phyloP scores from a whole-genome alignment of 176 grass and related monocot species.

The Coix lacrymajobi region DNA sequence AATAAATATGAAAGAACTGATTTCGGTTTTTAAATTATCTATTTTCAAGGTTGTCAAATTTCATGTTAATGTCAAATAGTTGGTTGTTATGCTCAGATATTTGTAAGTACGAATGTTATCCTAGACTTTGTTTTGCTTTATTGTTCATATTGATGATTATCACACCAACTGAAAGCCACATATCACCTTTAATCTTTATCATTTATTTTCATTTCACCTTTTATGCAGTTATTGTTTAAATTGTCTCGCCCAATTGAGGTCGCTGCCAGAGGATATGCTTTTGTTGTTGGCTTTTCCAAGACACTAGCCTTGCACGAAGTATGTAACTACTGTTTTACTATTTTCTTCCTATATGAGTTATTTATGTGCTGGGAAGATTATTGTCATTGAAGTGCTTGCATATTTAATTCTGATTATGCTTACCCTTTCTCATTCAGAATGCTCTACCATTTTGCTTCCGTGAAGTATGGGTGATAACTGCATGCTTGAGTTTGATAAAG shows the following conservation, averaged over 20 bases:
- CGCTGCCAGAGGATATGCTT: conserved; percentile 84
- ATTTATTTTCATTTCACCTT: conserved; percentile 19
- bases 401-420: conserved; percentile 13
- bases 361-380: conserved; percentile 27
- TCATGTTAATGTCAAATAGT: neutral
- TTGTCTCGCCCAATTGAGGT: conserved; percentile 75
- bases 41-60: neutral
- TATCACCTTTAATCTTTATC: conserved; percentile 9
- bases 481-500: conserved; percentile 78
- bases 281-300: conserved; percentile 92
- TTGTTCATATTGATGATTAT: neutral
- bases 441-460: conserved; percentile 90
- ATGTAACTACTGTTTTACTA: conserved; percentile 30
- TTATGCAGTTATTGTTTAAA: conserved; percentile 91
- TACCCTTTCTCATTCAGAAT: conserved; percentile 53
- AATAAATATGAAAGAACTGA: neutral
- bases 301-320: conserved; percentile 84
- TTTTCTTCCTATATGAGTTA: conserved; percentile 11
- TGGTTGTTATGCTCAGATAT: conserved; percentile 12
- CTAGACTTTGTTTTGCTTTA: neutral
- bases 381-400: conserved; percentile 13
- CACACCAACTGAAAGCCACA: neutral
- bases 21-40: neutral
- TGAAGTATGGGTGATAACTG: conserved; percentile 97
- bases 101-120: neutral